A percentile compares a stretch with the other conserved stretches of the same genome.
These are phyloP conservation scores for Kuraishia ogatae DNA, from an alignment of 805 yeast genomes.

Conservation along the genomic window DNA sequence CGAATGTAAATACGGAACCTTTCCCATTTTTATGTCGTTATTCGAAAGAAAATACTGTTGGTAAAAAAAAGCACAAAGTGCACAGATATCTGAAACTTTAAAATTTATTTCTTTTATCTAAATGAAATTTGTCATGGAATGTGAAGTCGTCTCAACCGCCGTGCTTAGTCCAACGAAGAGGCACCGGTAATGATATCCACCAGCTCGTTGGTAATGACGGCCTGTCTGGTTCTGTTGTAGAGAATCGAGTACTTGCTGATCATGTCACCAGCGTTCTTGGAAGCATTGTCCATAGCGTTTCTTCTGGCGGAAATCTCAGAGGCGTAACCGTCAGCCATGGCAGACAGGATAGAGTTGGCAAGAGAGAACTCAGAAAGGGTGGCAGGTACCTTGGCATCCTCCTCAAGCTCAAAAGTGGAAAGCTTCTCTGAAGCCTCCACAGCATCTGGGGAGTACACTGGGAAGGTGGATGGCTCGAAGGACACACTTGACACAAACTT, in stretches of 20 bases:
- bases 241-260: conserved; percentile 91
- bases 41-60: too few species aligned
- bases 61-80: too few species aligned
- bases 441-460: conserved; percentile 60
- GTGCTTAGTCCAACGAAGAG: conserved; percentile 78
- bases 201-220: conserved; percentile 97
- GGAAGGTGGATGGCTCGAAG: conserved; percentile 71
- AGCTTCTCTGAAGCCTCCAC: conserved; percentile 82
- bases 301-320: conserved; percentile 98
- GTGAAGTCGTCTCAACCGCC: not conserved
- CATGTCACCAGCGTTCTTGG: conserved; percentile 99
- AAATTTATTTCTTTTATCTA: not conserved
- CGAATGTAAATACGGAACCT: too few species aligned
- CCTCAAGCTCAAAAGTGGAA: conserved; percentile 73
- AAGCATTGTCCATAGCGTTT: conserved; percentile 99
- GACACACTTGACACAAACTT: conserved; percentile 81
- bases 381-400: conserved; percentile 57
- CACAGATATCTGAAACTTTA: not conserved
- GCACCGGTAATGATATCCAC: conserved; percentile 99
- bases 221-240: conserved; percentile 99
- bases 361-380: conserved; percentile 76
- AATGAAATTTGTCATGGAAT: not conserved
- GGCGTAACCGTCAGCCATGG: conserved; percentile 97
- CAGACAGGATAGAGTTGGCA: conserved; percentile 83
- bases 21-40: too few species aligned